Percentiles rank a stretch among this genome's conserved stretches.
phyloP scores from a whole-genome alignment of 352 stramenopile genomes.

The Pythium vanterpoolii region DNA sequence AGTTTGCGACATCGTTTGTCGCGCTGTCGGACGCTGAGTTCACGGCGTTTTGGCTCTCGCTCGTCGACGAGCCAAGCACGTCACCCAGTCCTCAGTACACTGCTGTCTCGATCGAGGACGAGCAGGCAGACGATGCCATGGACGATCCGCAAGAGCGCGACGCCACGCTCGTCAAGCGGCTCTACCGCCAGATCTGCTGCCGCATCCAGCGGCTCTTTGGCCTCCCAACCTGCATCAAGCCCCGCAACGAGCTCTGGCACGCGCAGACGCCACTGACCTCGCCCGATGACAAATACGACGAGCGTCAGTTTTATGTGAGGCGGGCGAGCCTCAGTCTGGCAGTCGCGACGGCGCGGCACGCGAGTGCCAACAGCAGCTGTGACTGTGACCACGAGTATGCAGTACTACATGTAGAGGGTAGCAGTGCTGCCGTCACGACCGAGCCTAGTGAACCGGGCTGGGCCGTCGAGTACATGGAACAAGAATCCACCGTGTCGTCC shows the following conservation, averaged over 20 bases:
- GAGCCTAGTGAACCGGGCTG: conserved; percentile 52
- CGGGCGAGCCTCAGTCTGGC: conserved; percentile 16
- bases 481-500: conserved; percentile 54
- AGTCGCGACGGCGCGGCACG: neutral
- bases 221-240: conserved; percentile 8
- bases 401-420: too few relatives aligned
- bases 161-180: conserved; percentile 35
- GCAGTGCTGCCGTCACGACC: neutral
- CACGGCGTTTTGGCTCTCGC: conserved; percentile 58
- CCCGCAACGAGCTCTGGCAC: conserved; percentile 3
- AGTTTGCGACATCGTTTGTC: conserved; percentile 52
- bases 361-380: neutral
- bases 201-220: conserved; percentile 51
- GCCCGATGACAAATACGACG: conserved; percentile 41
- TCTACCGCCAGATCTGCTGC: conserved; percentile 50
- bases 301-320: conserved; percentile 29
- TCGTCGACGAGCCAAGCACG: conserved; percentile 34
- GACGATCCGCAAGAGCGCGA: neutral
- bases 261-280: conserved; percentile 75
- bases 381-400: neutral
- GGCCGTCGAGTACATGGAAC: conserved; percentile 80
- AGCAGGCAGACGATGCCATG: neutral
- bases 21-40: conserved; percentile 65
- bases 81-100: neutral
- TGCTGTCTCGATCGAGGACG: neutral